Base-by-base conservation (phyloP, 140 eudicot species). In the Senecio squalidus region DNA sequence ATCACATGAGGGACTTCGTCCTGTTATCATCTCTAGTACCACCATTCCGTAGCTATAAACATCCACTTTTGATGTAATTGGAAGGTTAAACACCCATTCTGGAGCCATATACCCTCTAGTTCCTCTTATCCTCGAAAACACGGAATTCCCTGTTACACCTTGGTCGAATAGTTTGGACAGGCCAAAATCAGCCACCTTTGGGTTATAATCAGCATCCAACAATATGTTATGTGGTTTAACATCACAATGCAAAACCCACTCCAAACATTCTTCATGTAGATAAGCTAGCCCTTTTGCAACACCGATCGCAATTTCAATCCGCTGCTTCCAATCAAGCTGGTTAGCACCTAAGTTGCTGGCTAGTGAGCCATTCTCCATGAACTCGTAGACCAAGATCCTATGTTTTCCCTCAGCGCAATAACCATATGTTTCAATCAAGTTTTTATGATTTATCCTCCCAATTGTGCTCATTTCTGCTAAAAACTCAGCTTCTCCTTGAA, bases 11-110 rank as follows among this genome's bases (percentile, higher is more conserved):
- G 73, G 73, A 26, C 41, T 58, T 40, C 50, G 30, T 5, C 78
- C 73, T 3, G 73, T 66, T 41, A 73, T 24, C 78, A 73, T 66
- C 69, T 73, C 78, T 6, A 73, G 38, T 9, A 58, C 52, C 8
- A 73, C 73, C 27, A 73, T 52, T 0, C 78, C 78, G 22, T 58
- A 64, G 54, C 72, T 72, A 22, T 72, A 72, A 5, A 72, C 77
- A n/a, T n/a, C n/a, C n/a, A n/a, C n/a, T n/a, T n/a, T n/a, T n/a
- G n/a, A n/a, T n/a, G n/a, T n/a, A n/a, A 47, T 72, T 59, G 36
- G 65, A 3, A 62, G 71, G 36, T 72, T 55, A 2, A 39, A 47
- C 39, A 50, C n/a, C n/a, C n/a, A n/a, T n/a, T n/a, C n/a, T n/a
- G n/a, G n/a, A n/a, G n/a, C n/a, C n/a, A n/a, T n/a, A 39, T 64